Evolutionary conservation across 2,329 filamentous ascomycete genomes (phyloP).

Genomic region (Pseudopyrenochaeta lycopersici): DNA sequence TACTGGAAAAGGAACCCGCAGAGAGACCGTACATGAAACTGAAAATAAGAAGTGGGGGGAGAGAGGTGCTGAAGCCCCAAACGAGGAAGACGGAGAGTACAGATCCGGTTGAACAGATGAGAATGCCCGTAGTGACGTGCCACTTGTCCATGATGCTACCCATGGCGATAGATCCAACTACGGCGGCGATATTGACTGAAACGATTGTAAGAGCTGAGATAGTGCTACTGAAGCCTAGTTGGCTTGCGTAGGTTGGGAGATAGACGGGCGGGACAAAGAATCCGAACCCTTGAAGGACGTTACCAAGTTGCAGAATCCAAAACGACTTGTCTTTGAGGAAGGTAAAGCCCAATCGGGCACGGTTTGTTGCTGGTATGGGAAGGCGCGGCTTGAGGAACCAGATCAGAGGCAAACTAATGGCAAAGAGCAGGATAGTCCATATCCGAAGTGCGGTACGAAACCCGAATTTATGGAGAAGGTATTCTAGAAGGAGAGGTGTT

Average conservation of each 20-base stretch:
- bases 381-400: constrained; percentile 45
- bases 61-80: constrained; percentile 56
- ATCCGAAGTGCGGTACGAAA: constrained; percentile 53
- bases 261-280: constrained; percentile 52
- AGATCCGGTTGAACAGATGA: constrained; percentile 52
- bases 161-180: constrained; percentile 44
- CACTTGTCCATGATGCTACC: constrained; percentile 53
- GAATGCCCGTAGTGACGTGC: constrained; percentile 51
- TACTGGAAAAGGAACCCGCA: constrained; percentile 35
- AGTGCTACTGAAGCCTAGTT: constrained; percentile 30
- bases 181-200: constrained; percentile 45
- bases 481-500: constrained; percentile 55
- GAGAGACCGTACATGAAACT: constrained; percentile 47
- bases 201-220: constrained; percentile 43
- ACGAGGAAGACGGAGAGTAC: constrained; percentile 52
- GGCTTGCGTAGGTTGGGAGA: constrained; percentile 48
- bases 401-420: constrained; percentile 42
- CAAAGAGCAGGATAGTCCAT: constrained; percentile 46
- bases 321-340: constrained; percentile 38
- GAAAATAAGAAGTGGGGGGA: constrained; percentile 43
- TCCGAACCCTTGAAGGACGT: constrained; percentile 47
- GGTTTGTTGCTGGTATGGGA: constrained; percentile 19
- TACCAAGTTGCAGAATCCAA: constrained; percentile 43
- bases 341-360: constrained; percentile 26
- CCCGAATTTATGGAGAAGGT: constrained; percentile 50